phyloP scores from a whole-genome alignment of 176 grass and related monocot genomes.

The Juncus inflexus region DNA sequence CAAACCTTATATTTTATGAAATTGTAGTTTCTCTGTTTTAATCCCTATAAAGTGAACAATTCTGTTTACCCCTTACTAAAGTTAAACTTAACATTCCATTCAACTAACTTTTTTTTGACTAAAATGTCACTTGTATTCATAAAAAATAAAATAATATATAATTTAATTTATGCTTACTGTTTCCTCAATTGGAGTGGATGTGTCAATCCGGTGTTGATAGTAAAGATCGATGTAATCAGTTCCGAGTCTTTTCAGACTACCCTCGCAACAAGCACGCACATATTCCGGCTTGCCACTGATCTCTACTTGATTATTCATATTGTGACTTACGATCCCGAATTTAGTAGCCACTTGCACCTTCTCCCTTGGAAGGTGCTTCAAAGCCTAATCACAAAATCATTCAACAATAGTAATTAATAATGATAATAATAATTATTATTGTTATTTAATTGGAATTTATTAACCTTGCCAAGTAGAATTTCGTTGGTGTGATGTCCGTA shows the following conservation, averaged over 20 bases:
- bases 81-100: too few relatives aligned
- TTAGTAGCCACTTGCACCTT: slow-evolving; percentile 80
- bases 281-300: slow-evolving; percentile 51
- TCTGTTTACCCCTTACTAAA: too few relatives aligned
- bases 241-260: slow-evolving; percentile 56
- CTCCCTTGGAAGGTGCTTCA: slow-evolving; percentile 70
- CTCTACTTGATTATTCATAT: not conserved
- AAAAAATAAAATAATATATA: not conserved
- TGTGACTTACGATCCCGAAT: slow-evolving; percentile 37
- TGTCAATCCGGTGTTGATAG: slow-evolving; percentile 64
- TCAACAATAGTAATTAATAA: not conserved
- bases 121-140: not conserved
- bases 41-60: not conserved
- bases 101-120: not conserved
- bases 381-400: slow-evolving; percentile 28
- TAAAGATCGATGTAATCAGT: slow-evolving; percentile 65
- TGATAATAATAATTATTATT: not conserved
- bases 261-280: slow-evolving; percentile 63
- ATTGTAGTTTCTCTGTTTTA: not conserved
- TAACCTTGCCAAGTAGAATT: slow-evolving; percentile 65
- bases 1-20: not conserved
- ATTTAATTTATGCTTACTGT: slow-evolving; percentile 33
- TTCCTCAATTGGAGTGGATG: slow-evolving; percentile 57
- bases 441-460: not conserved
- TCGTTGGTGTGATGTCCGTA: slow-evolving; percentile 73